These are phyloP conservation scores for Paracamarosporium sp. DNA, from an alignment of 2,329 filamentous ascomycete genomes.

Conservation along the genomic window DNA sequence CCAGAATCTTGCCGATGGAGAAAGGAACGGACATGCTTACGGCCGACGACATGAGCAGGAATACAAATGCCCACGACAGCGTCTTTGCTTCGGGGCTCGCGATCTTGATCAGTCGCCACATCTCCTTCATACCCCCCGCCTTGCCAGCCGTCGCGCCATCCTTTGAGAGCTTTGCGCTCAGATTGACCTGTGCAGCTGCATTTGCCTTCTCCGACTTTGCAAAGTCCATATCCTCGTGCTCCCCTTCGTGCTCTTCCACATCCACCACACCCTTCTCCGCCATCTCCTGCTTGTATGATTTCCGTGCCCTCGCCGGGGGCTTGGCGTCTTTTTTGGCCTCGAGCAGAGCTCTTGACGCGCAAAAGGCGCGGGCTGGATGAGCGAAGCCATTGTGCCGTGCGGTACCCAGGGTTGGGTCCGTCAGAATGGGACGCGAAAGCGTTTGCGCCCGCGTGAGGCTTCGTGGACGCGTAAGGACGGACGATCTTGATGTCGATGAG, in stretches of 20 bases:
- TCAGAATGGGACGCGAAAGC: conserved; percentile 3
- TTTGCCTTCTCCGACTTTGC: conserved; percentile 81
- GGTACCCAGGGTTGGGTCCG: conserved; percentile 20
- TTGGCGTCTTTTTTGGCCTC: conserved; percentile 29
- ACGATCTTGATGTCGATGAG: conserved; percentile 17
- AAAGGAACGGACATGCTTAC: conserved; percentile 98
- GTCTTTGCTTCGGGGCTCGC: conserved; percentile 83
- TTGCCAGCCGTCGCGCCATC: conserved; percentile 65
- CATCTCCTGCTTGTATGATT: conserved; percentile 49
- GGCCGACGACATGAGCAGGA: conserved; percentile 85
- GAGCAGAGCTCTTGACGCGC: conserved; percentile 30
- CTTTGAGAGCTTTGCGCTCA: conserved; percentile 86
- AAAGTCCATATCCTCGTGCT: conserved; percentile 68
- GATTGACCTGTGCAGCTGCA: conserved; percentile 86
- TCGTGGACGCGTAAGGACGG: background rate
- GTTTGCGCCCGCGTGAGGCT: background rate
- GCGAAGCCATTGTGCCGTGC: conserved; percentile 33
- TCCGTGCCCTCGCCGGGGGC: conserved; percentile 25
- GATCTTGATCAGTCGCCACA: conserved; percentile 88
- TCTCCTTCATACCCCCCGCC: conserved; percentile 70
- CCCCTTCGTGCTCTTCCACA: conserved; percentile 48
- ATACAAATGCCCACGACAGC: conserved; percentile 80
- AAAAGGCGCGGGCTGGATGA: conserved; percentile 35
- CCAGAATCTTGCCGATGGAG: conserved; percentile 93
- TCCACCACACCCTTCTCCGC: conserved; percentile 44